Evolutionary conservation across 768 basidiomycete species (phyloP).

Genomic region (Rhizopogon sp.): DNA sequence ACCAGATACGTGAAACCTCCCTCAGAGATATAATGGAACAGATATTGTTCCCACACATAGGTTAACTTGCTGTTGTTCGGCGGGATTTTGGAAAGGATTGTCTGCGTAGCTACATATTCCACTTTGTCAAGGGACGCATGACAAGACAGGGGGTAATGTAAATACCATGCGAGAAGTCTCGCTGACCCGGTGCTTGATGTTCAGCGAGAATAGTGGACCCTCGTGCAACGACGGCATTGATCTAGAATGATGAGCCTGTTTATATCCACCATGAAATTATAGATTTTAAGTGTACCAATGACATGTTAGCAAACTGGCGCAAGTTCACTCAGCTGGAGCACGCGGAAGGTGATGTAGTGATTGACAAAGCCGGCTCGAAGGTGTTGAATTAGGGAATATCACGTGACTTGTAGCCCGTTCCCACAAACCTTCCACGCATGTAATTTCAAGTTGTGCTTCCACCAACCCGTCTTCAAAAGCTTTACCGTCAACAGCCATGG

Average conservation of each 20-base stretch:
- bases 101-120: conserved; percentile 61
- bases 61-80: conserved; percentile 80
- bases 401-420: neutral
- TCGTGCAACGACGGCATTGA: conserved; percentile 81
- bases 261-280: neutral
- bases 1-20: conserved; percentile 85
- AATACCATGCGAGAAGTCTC: conserved; percentile 87
- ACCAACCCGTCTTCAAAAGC: neutral
- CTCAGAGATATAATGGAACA: conserved; percentile 92
- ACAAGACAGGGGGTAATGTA: neutral
- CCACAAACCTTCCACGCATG: neutral
- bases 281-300: neutral
- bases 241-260: conserved; percentile 32
- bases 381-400: neutral
- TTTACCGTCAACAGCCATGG: neutral
- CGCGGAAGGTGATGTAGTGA: neutral
- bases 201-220: conserved; percentile 83
- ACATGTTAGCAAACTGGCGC: neutral
- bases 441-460: neutral
- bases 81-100: conserved; percentile 92
- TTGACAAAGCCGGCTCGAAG: neutral
- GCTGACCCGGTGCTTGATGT: conserved; percentile 64
- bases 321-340: neutral
- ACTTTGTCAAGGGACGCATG: neutral
- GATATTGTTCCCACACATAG: conserved; percentile 89